Evolutionary conservation across 164 flowering plant genomes (phyloP), one percentile per base, ranked within the genome.

Genomic region (Brasenia schreberi): DNA sequence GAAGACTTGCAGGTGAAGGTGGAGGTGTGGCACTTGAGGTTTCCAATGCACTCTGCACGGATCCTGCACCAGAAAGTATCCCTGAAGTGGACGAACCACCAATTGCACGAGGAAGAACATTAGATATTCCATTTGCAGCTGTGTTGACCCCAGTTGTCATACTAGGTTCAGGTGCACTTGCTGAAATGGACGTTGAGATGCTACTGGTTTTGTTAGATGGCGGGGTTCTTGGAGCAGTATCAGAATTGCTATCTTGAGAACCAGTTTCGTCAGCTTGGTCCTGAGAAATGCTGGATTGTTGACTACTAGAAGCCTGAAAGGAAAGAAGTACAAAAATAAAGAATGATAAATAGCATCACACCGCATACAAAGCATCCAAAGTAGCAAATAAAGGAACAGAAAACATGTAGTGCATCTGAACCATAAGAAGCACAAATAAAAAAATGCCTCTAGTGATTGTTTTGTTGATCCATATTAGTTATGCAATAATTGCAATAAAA

Each of bases 221-320:
- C 42, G 97, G 94, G 63, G 97, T 87, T 67, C 78, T 82, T 52
- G 84, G 76, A 76, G 67, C 73, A 59, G 68, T 63, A 67, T 94
- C 97, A 65, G 85, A 70, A 74, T 76, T 83, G 76, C 76, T 79
- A 75, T 88, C 96, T 75, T 75, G 88, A 17, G 92, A 81, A 73
- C 81, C 84, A 27, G 81, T 71, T 65, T 86, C 96, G 72, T 88
- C 97, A 56, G 69, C 75, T 75, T 80, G 93, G 64, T 92, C 92
- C 66, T 61, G 87, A 39, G 70, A 45, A 53, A 81, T 65, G 74
- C 74, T 67, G 74, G 73, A 80, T 61, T 76, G 88, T 52, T 74
- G 83, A 59, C 65, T 62, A 59, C 79, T 65, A 63, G 85, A 72
- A 58, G 77, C 80, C 87, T 85, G 75, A 23, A 68, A 71, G 14